These are phyloP conservation scores for Botryosphaeria agaves DNA, from an alignment of 2,329 filamentous ascomycete genomes.

Conservation along the genomic window DNA sequence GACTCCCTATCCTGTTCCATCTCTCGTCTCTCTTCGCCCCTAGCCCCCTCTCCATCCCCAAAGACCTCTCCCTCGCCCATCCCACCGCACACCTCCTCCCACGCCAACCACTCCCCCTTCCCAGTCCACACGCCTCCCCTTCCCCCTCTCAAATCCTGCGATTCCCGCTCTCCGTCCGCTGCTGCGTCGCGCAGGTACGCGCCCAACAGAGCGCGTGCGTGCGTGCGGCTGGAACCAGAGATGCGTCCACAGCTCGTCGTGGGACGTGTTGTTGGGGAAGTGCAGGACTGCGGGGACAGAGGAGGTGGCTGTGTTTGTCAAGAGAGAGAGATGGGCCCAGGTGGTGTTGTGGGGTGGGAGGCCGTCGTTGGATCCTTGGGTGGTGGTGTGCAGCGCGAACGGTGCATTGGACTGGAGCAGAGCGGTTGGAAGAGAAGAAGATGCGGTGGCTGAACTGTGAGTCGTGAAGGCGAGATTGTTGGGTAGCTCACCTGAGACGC, in stretches of 20 bases:
- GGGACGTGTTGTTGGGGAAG: conserved; percentile 11
- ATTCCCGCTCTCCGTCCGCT: conserved; percentile 26
- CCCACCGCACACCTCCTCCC: conserved; percentile 28
- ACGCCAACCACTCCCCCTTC: conserved; percentile 29
- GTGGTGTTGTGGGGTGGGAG: conserved; percentile 1
- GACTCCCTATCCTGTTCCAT: too few species aligned
- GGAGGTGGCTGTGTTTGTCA: conserved; percentile 11
- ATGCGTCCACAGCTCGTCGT: conserved; percentile 10
- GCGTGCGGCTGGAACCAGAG: conserved; percentile 13
- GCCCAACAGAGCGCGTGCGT: conserved; percentile 4
- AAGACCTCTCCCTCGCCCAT: conserved; percentile 29
- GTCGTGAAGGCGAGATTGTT: conserved; percentile 16
- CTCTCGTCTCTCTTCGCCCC: too few species aligned
- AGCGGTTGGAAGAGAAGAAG: conserved; percentile 7
- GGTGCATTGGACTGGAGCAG: conserved; percentile 9
- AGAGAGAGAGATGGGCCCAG: conserved; percentile 10
- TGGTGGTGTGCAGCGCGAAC: conserved; percentile 5
- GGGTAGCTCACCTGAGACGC: conserved; percentile 12
- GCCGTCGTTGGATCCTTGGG: conserved; percentile 1
- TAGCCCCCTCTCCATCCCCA: conserved; percentile 27
- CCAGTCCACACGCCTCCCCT: conserved; percentile 37
- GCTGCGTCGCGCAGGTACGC: conserved; percentile 14
- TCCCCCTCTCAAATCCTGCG: conserved; percentile 33
- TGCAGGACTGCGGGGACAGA: conserved; percentile 7
- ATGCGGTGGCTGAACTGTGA: conserved; percentile 16